Evolutionary conservation across 805 yeast species (phyloP).

Genomic region (Wickerhamomyces hampshirensis): DNA sequence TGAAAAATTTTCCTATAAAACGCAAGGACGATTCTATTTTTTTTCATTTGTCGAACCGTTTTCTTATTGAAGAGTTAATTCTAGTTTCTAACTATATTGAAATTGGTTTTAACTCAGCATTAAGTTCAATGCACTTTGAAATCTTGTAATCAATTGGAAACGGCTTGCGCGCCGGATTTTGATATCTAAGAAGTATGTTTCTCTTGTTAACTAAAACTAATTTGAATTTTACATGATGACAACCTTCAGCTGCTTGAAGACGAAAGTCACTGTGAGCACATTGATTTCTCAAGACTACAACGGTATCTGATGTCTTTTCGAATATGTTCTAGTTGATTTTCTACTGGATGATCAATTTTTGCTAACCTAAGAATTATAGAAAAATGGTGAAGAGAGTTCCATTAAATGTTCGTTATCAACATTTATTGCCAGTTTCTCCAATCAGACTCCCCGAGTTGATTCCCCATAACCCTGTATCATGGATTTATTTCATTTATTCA

Average conservation of each 20-base stretch:
- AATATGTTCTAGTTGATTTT: too few relatives aligned
- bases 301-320: slow-evolving; percentile 73
- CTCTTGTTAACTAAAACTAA: too few relatives aligned
- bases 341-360: background rate
- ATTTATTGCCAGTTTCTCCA: slow-evolving; percentile 58
- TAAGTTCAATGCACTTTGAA: background rate
- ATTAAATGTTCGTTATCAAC: slow-evolving; percentile 30
- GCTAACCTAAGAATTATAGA: slow-evolving; percentile 5
- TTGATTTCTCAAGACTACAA: slow-evolving; percentile 87
- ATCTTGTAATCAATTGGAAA: background rate
- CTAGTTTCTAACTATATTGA: too few relatives aligned
- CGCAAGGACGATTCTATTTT: too few relatives aligned
- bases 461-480: slow-evolving; percentile 67
- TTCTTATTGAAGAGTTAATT: too few relatives aligned
- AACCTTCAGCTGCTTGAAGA: slow-evolving; percentile 39
- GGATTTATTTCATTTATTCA: slow-evolving; percentile 41
- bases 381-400: slow-evolving; percentile 31
- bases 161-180: background rate
- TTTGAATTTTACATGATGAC: slow-evolving; percentile 24
- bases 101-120: too few relatives aligned
- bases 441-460: slow-evolving; percentile 45
- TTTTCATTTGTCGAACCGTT: too few relatives aligned
- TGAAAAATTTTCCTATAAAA: too few relatives aligned
- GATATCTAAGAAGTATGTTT: background rate
- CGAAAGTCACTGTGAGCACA: slow-evolving; percentile 57